Conservation (phyloP, 2,329 filamentous ascomycete species). For the Aspergillus brasiliensis region DNA sequence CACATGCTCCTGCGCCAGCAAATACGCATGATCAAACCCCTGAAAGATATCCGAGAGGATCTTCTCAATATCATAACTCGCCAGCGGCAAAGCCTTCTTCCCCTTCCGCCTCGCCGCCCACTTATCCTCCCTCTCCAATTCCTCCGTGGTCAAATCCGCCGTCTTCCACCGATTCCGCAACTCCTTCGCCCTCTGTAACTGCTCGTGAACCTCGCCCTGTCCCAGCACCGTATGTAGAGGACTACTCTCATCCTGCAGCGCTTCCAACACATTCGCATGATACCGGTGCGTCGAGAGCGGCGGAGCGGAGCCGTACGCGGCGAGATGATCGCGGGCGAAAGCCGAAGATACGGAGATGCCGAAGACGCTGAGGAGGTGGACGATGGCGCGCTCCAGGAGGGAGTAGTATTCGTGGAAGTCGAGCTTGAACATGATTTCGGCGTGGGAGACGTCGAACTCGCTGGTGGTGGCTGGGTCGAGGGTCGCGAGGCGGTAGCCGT, state of each 20-base stretch:
- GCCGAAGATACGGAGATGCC: slow-evolving; percentile 55
- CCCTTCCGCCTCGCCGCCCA: slow-evolving; percentile 25
- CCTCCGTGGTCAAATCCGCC: slow-evolving; percentile 52
- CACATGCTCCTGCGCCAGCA: slow-evolving; percentile 53
- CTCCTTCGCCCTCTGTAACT: slow-evolving; percentile 68
- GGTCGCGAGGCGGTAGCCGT: slow-evolving; percentile 58
- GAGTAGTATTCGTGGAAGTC: slow-evolving; percentile 79
- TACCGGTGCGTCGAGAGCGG: slow-evolving; percentile 55
- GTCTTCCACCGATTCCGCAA: slow-evolving; percentile 74
- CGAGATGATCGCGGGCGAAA: slow-evolving; percentile 16
- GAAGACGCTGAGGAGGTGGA: slow-evolving; percentile 67
- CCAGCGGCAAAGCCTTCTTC: slow-evolving; percentile 45
- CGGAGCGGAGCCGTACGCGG: slow-evolving; percentile 29
- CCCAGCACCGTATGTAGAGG: slow-evolving; percentile 62
- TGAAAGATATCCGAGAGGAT: slow-evolving; percentile 61
- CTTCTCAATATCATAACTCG: slow-evolving; percentile 62
- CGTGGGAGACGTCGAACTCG: slow-evolving; percentile 33
- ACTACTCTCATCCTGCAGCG: slow-evolving; percentile 59
- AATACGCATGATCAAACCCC: slow-evolving; percentile 62
- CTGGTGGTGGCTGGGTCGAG: slow-evolving; percentile 24
- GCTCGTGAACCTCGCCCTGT: slow-evolving; percentile 55
- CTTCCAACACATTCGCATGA: slow-evolving; percentile 69
- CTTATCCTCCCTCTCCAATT: slow-evolving; percentile 21
- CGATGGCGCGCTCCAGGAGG: slow-evolving; percentile 69
- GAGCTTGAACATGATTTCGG: slow-evolving; percentile 72